These are phyloP conservation scores for Carex cristatella DNA, from an alignment of 176 grass and related monocot genomes.

Conservation along the genomic window DNA sequence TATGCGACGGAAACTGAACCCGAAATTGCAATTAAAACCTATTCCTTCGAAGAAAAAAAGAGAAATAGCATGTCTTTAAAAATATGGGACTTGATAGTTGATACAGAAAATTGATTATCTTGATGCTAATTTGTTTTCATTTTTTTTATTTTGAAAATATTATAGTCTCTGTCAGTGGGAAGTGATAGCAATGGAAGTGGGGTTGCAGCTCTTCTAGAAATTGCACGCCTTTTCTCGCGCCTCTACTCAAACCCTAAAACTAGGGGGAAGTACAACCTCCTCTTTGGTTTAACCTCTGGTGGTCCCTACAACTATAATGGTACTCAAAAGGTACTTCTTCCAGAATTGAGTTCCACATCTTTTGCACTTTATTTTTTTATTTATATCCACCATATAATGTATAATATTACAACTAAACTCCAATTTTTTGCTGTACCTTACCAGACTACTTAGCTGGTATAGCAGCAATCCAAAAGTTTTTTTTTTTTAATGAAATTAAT, in stretches of 20 bases:
- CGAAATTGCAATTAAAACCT: neutral
- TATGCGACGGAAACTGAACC: neutral
- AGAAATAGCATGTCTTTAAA: neutral
- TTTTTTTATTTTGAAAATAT: slow-evolving; percentile 2
- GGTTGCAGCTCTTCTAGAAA: slow-evolving; percentile 85
- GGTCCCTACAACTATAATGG: slow-evolving; percentile 99
- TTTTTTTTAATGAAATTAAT: neutral
- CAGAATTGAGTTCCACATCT: neutral
- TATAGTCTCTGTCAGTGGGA: slow-evolving; percentile 74
- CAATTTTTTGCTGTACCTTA: neutral
- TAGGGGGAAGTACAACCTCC: slow-evolving; percentile 90
- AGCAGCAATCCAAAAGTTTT: neutral
- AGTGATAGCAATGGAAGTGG: slow-evolving; percentile 97
- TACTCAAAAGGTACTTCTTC: slow-evolving; percentile 60
- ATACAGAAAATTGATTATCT: neutral
- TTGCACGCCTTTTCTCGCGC: slow-evolving; percentile 77
- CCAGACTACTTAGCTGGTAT: neutral
- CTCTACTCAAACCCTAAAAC: slow-evolving; percentile 94
- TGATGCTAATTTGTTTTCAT: neutral
- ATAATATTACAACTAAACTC: neutral
- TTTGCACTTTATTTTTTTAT: neutral
- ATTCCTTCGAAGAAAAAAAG: neutral
- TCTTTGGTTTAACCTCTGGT: slow-evolving; percentile 95
- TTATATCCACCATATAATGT: neutral
- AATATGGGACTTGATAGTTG: neutral